Evolutionary conservation across 805 yeast genomes (phyloP), one percentile per base, ranked within the genome.

Genomic region (Kodamaea hsintzibuensis): DNA sequence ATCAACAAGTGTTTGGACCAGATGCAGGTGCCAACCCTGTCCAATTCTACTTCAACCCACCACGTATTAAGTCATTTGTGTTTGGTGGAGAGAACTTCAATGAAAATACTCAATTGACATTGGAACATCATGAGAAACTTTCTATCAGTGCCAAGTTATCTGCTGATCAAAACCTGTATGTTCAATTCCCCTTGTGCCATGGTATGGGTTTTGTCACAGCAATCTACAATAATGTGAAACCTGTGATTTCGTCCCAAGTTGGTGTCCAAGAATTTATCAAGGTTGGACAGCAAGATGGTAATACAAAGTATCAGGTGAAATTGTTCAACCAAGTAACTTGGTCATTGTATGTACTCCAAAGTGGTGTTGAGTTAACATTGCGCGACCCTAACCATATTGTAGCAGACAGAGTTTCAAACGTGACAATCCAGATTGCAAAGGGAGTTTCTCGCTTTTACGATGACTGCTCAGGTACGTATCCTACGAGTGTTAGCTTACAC

Each of bases 151-250:
- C 77, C 1, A 57, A 60, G 37, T 50, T 67, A 39, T 22, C 48
- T 12, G 46, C 59, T 16, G 60, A 55, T 6, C 55, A 56, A 19
- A 47, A 56, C 22, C 50, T 53, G 30, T 27, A 33, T 27, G 27
- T 61, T 53, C 55, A 60, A 47, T 65, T 81, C 39, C 92, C 93
- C 3, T 63, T 88, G 52, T 88, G 86, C 5, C 92, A 88, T 68
- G 98, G 98, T 52, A 79, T 80, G 82, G 97, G 97, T 6, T 84
- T 89, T 57, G 82, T 89, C 13, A 86, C 96, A 33, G 89, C 85
- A 25, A 69, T 79, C 14, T 65, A 63, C 52, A 56, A 59, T 18
- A 60, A 60, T 35, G 57, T 60, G 8, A 46, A 46, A 43, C 68
- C 69, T 1, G 57, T 58, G 1, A 59, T 88, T 22, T 76, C 79